Base-by-base conservation (phyloP, 1,284 basidiomycete genomes). In the Flammula alnicola region DNA sequence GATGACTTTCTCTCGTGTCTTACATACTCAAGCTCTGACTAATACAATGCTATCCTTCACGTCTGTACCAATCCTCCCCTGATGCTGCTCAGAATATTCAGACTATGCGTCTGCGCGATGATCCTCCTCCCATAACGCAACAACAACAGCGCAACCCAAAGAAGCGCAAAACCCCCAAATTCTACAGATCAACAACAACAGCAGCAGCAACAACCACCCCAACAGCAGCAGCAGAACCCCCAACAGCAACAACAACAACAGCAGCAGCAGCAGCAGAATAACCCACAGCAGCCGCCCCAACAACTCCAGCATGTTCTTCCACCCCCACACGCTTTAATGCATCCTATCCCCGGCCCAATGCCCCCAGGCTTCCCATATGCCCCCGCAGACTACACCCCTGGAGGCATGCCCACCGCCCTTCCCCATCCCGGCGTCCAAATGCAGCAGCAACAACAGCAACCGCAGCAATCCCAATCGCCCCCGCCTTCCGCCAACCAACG, bases 101-200 rank as follows among this genome's bases (percentile, higher is more conserved):
- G 51, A 75, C 80, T 27, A 83, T 87, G 77, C 80, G 82, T 61
- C 76, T 87, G 29, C 78, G 80, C 59, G 83, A 86, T 39, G 82
- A 84, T 41, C 76, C 72, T 41, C 63, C 68, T 37, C 53, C 70
- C 27, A 67, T 73, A 67, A 70, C 70, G 32, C 72, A 69, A 20
- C 60, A n/a, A n/a, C n/a, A 72, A 1, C 52, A 71, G 22, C 72
- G 74, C 44, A 55, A 58, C 10, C 57, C 72, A 12, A 72, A 79
- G 45, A 84, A 84, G 60, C 73, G 81, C 56, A 83, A 83, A 57
- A 58, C 79, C 2, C 78, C 80, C 6, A n/a, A n/a, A n/a, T 72
- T 78, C 2, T 49, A 66, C 58, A 39, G 45, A 59, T 33, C 51
- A 63, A 1, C 63, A 62, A 0, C 63, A 56, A 2, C 71, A 53